Evolutionary conservation across 345 rosid genomes (phyloP), one percentile per base, ranked within the genome.

Genomic region (Eucalyptus sp.): DNA sequence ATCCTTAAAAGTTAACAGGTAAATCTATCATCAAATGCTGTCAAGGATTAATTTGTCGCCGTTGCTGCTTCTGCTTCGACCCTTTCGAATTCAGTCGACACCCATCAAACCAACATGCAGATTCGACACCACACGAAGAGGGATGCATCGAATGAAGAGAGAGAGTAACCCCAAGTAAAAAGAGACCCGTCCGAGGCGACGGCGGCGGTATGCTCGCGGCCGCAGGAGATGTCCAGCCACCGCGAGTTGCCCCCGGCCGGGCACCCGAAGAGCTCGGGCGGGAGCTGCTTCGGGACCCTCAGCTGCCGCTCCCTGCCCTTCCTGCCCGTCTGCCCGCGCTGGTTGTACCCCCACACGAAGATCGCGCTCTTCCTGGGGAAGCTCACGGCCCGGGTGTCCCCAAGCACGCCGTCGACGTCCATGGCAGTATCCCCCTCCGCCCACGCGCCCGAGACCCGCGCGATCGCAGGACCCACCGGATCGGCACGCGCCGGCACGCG

Each of bases 171-270:
- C 99, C 99, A 96, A 71, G 98, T 96, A 93, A 98, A 98, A 91
- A 98, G 99, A 46, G 98, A 94, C 80, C 99, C 99, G 92, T 98
- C 99, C 14, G 99, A 97, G 89, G 99, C 98, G 87, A 96, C 99
- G 4, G 99, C 98, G 1, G 99, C 97, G 3, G 99, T 97, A 87
- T 98, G 99, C 91, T 94, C 99, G 8, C 97, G 97, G 89, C 99
- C 99, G 89, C 99, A 98, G 17, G 99, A 94, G 13, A 97, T 95
- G 91, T 98, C 98, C 50, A 98, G 90, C 99, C 99, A 97, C 31
- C 97, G 96, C 8, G 99, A 91, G 90, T 94, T 95, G 18, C 89
- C 92, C 90, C 95, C 97, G 3, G 99, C 94, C 0, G 99, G 97
- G 89, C 99, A 98, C 60, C 99, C 98, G 88, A 97, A 97, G 49